Percentiles rank a stretch among this genome's conserved stretches.
Evolutionary conservation across 331 rosid species (phyloP).

Genomic region (Acacia concinna): DNA sequence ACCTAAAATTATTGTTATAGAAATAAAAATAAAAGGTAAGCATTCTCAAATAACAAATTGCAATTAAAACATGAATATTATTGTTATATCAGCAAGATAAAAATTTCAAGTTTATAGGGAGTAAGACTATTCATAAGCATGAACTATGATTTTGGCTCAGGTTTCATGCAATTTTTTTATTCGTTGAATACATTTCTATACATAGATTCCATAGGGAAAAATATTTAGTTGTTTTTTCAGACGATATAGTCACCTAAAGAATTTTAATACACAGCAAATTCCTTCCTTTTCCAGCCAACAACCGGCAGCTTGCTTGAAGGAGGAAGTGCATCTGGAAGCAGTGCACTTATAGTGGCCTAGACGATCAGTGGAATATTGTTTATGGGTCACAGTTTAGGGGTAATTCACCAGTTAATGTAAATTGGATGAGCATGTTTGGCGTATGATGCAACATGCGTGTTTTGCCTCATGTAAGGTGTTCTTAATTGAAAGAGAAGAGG

Average conservation of each 20-base stretch:
- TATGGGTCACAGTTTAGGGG: constrained; percentile 23
- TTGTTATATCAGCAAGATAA: neutral
- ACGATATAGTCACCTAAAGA: neutral
- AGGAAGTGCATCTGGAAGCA: constrained; percentile 53
- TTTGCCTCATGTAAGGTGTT: neutral
- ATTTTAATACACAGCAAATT: neutral
- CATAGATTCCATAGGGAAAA: neutral
- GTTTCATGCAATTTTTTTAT: neutral
- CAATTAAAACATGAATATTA: neutral
- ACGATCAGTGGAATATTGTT: constrained; percentile 23
- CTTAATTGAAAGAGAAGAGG: constrained; percentile 47
- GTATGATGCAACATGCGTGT: constrained; percentile 21
- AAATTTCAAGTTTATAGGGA: neutral
- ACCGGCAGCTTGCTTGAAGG: constrained; percentile 66
- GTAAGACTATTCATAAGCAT: no score
- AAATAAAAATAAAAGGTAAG: neutral
- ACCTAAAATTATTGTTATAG: neutral
- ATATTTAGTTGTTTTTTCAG: neutral
- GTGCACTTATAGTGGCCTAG: constrained; percentile 51
- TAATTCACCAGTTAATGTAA: constrained; percentile 16
- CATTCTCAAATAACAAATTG: neutral
- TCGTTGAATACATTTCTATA: neutral
- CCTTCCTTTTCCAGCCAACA: constrained; percentile 51
- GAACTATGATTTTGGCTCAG: neutral
- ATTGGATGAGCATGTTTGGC: constrained; percentile 27